Evolutionary conservation across 495 filamentous ascomycete genomes (phyloP).

Genomic region (Tuber umbilicatum): DNA sequence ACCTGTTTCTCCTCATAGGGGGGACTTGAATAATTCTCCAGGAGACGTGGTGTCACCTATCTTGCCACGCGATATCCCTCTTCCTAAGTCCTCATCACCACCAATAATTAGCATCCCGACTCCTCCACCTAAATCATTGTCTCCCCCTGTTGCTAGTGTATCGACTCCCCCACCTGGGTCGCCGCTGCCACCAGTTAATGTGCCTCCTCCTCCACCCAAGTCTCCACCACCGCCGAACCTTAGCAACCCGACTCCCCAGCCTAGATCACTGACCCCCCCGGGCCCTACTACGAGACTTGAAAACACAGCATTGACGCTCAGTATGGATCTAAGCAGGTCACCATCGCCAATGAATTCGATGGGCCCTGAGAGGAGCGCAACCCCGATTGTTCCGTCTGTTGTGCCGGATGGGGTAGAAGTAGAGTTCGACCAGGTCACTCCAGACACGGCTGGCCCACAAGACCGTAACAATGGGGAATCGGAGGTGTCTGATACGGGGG

Average conservation of each 20-base stretch:
- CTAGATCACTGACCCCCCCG: not conserved
- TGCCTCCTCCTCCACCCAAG: not conserved
- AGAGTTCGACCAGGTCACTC: conserved; percentile 28
- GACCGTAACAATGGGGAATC: not conserved
- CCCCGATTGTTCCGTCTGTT: conserved; percentile 14
- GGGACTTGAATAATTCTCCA: not conserved
- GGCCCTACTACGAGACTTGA: not conserved
- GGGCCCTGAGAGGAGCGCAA: conserved; percentile 16
- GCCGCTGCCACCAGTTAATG: conserved; percentile 5
- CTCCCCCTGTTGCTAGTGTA: conserved; percentile 3
- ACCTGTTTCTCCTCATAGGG: conserved; percentile 17
- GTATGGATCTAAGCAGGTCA: conserved; percentile 16
- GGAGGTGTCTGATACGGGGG: conserved; percentile 7
- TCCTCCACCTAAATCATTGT: not conserved
- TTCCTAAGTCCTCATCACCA: not conserved
- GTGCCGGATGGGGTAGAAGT: conserved; percentile 13
- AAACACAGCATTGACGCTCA: not conserved
- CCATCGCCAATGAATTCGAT: conserved; percentile 15
- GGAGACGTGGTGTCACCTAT: not conserved
- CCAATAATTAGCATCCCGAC: conserved; percentile 18
- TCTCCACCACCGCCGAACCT: not conserved
- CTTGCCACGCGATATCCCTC: conserved; percentile 6
- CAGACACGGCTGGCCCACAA: conserved; percentile 9
- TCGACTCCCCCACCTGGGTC: conserved; percentile 17
- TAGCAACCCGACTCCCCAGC: not conserved